These are phyloP conservation scores for Pichia sp. DNA, from an alignment of 1,139 yeast species.

Conservation along the genomic window DNA sequence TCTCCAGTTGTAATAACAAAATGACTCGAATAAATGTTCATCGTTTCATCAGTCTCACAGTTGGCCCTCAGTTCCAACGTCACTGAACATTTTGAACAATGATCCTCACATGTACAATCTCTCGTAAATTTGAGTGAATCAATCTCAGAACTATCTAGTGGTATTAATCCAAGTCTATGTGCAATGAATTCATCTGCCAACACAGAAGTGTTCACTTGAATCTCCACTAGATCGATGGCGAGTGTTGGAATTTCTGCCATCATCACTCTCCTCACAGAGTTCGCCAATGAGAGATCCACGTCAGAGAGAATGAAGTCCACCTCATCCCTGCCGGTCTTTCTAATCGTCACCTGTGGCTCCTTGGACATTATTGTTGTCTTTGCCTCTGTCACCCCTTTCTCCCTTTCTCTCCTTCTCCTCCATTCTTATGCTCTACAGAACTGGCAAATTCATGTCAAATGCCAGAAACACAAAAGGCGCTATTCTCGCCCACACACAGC, in stretches of 20 bases:
- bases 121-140: slow-evolving; percentile 76
- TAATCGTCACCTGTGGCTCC: slow-evolving; percentile 81
- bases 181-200: slow-evolving; percentile 94
- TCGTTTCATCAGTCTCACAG: slow-evolving; percentile 81
- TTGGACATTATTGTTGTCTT: slow-evolving; percentile 8
- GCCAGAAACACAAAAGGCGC: too few relatives aligned
- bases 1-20: slow-evolving; percentile 46
- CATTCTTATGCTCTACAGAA: too few relatives aligned
- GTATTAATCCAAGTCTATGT: slow-evolving; percentile 88
- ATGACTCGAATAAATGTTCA: slow-evolving; percentile 88
- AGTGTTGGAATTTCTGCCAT: slow-evolving; percentile 93
- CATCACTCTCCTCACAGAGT: slow-evolving; percentile 86
- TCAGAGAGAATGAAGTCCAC: slow-evolving; percentile 87
- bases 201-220: slow-evolving; percentile 88
- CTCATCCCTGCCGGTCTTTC: slow-evolving; percentile 76
- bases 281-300: slow-evolving; percentile 87
- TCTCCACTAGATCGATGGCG: slow-evolving; percentile 94
- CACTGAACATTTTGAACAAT: slow-evolving; percentile 92
- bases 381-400: background rate
- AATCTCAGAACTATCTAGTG: slow-evolving; percentile 77
- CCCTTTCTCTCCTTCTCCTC: background rate
- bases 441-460: too few relatives aligned
- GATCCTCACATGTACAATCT: slow-evolving; percentile 97
- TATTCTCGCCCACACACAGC: background rate
- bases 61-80: slow-evolving; percentile 78